Evolutionary conservation across 1,139 yeast species (phyloP).

Genomic region (Kurtzmaniella quercitrusa): DNA sequence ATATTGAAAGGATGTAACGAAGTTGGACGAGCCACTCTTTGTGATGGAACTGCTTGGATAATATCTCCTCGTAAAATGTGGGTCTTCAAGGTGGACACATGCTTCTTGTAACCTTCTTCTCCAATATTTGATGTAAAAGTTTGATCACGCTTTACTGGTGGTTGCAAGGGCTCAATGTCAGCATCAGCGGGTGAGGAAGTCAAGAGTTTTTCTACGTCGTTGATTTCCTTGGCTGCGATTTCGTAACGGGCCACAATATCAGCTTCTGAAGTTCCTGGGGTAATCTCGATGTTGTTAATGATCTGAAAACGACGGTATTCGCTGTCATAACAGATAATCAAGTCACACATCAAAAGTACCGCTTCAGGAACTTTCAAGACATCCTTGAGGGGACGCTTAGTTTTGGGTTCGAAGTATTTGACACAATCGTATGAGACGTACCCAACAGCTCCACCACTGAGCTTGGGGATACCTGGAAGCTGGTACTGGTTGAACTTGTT

Average conservation of each 20-base stretch:
- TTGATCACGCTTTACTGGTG: constrained; percentile 61
- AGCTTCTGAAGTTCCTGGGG: constrained; percentile 30
- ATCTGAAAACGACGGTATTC: constrained; percentile 91
- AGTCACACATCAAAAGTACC: constrained; percentile 84
- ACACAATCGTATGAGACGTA: constrained; percentile 95
- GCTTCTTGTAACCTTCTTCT: constrained; percentile 83
- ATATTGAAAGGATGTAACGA: constrained; percentile 94
- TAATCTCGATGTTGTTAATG: constrained; percentile 67
- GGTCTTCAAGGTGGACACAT: constrained; percentile 67
- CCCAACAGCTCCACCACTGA: constrained; percentile 96
- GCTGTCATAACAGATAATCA: constrained; percentile 87
- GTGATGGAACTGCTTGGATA: constrained; percentile 97
- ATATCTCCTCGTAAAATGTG: constrained; percentile 91
- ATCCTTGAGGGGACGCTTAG: constrained; percentile 71
- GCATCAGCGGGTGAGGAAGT: constrained; percentile 23
- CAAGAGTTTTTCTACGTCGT: constrained; percentile 50
- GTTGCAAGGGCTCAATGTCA: constrained; percentile 53
- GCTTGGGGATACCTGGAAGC: constrained; percentile 74
- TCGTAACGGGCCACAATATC: constrained; percentile 48
- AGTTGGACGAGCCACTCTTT: constrained; percentile 92
- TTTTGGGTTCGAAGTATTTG: constrained; percentile 91
- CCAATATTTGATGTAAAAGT: constrained; percentile 85
- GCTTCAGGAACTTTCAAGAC: constrained; percentile 85
- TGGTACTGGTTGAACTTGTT: constrained; percentile 60
- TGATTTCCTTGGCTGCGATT: constrained; percentile 54